Percentiles rank a stretch among this genome's conserved stretches.
Conservation (phyloP, 2,329 filamentous ascomycete species). For the Malbranchea cinnamomea region DNA sequence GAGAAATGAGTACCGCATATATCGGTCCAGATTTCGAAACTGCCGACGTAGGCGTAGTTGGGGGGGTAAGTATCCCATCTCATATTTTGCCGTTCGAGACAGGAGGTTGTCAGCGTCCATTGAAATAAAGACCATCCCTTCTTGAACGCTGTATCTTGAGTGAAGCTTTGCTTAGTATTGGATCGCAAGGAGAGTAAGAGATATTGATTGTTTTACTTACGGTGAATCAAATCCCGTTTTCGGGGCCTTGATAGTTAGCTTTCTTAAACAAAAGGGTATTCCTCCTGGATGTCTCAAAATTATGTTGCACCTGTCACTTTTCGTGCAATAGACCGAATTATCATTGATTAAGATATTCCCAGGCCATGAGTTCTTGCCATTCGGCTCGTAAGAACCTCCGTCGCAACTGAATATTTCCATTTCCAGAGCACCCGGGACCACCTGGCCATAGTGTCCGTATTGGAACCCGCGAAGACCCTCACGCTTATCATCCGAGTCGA, state of each 20-base stretch:
- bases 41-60: no score
- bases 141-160: constrained; percentile 49
- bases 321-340: constrained; percentile 75
- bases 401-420: constrained; percentile 89
- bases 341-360: constrained; percentile 79
- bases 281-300: constrained; percentile 67
- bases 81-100: constrained; percentile 56
- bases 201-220: constrained; percentile 38
- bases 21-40: no score
- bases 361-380: constrained; percentile 43
- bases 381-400: constrained; percentile 49
- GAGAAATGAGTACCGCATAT: constrained; percentile 21
- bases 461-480: constrained; percentile 42
- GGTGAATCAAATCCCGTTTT: constrained; percentile 68
- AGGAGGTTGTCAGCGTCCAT: constrained; percentile 71
- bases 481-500: constrained; percentile 47
- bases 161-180: constrained; percentile 18
- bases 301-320: constrained; percentile 75
- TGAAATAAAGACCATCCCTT: constrained; percentile 82
- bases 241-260: constrained; percentile 77
- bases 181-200: constrained; percentile 3
- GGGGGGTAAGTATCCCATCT: constrained; percentile 58
- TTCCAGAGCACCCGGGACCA: constrained; percentile 62
- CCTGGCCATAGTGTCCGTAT: constrained; percentile 78
- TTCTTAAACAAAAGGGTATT: constrained; percentile 68